phyloP scores from a whole-genome alignment of 441 rosid genomes.

The Populus tomentosa region DNA sequence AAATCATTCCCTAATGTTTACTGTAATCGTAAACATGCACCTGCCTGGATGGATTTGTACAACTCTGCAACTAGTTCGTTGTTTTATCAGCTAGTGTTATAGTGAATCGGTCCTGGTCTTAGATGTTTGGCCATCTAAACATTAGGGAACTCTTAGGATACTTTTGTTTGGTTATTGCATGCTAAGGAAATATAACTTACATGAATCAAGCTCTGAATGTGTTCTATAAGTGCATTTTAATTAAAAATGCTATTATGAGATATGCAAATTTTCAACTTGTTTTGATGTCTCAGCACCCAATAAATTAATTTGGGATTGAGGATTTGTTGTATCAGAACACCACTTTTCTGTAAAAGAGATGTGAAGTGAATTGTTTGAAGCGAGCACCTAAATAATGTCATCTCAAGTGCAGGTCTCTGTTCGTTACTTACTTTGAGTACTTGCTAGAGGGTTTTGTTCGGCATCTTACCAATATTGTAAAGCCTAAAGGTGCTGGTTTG shows the following conservation, averaged over 20 bases:
- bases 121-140: not conserved
- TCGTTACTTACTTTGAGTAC: slow-evolving; percentile 89
- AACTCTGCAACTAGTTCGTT: not conserved
- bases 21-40: not conserved
- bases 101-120: not conserved
- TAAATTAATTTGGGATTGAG: not conserved
- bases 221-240: not conserved
- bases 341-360: not conserved
- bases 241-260: not conserved
- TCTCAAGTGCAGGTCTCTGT: slow-evolving; percentile 65
- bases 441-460: slow-evolving; percentile 62
- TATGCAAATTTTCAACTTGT: not conserved
- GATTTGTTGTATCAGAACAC: not conserved
- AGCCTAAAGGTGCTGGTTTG: slow-evolving; percentile 29
- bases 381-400: not conserved
- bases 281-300: not conserved
- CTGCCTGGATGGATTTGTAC: not conserved
- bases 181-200: not conserved
- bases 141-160: not conserved
- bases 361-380: not conserved
- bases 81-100: not conserved
- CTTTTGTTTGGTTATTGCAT: not conserved
- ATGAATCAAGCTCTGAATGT: not conserved
- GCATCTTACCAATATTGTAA: slow-evolving; percentile 53
- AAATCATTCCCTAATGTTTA: no score